A percentile compares a stretch with the other conserved stretches of the same genome.
Evolutionary conservation across 2,329 filamentous ascomycete genomes (phyloP).

Genomic region (Ophiostoma quercus): DNA sequence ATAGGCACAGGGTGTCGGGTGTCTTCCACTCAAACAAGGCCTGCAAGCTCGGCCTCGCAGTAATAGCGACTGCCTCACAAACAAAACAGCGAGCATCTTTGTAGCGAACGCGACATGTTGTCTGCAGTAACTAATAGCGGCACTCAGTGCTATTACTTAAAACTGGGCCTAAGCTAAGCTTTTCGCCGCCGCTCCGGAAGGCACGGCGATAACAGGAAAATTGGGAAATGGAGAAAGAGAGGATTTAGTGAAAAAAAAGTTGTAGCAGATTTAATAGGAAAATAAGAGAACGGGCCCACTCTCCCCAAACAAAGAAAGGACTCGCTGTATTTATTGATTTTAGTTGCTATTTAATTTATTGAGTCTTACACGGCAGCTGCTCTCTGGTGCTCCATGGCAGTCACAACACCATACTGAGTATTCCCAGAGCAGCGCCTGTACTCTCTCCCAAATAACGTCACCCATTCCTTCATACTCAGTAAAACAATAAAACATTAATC

Average conservation of each 20-base stretch:
- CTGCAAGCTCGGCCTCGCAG: background rate
- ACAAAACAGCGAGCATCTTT: slow-evolving; percentile 8
- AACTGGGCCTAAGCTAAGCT: slow-evolving; percentile 26
- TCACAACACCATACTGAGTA: background rate
- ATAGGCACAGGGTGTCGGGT: too few species aligned
- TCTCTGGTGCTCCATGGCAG: background rate
- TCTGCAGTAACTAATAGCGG: background rate
- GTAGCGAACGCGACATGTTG: slow-evolving; percentile 15
- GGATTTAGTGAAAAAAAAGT: background rate
- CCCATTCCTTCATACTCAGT: background rate
- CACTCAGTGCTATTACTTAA: background rate
- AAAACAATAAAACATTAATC: background rate
- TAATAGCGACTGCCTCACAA: background rate
- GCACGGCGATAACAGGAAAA: slow-evolving; percentile 27
- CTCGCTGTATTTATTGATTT: slow-evolving; percentile 18
- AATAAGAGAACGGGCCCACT: background rate
- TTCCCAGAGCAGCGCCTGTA: background rate
- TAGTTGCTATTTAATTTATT: slow-evolving; percentile 4
- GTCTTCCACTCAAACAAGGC: background rate
- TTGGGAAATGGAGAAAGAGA: slow-evolving; percentile 17
- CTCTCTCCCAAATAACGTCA: slow-evolving; percentile 8
- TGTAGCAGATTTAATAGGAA: background rate
- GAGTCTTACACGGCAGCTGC: background rate
- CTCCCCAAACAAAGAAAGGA: slow-evolving; percentile 23
- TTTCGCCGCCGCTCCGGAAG: slow-evolving; percentile 25